These are phyloP conservation scores for Saitozyma podzolica DNA, from an alignment of 768 basidiomycete species.

Conservation along the genomic window DNA sequence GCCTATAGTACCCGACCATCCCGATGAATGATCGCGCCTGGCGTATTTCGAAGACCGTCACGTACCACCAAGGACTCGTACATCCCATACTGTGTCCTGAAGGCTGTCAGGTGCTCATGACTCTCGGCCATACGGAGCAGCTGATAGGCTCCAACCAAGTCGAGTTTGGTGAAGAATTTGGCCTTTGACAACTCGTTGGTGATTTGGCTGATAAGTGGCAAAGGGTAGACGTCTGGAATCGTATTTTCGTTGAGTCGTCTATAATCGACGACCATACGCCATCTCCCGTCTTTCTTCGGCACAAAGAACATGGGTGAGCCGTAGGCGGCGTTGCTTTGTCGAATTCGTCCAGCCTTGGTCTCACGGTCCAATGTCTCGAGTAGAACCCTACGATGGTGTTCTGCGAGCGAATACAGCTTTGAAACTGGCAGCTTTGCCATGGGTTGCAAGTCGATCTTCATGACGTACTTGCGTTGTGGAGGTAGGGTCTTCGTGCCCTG, in stretches of 20 bases:
- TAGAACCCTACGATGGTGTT: constrained; percentile 5
- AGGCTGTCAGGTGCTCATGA: constrained; percentile 57
- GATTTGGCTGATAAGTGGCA: constrained; percentile 28
- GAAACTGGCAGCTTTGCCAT: constrained; percentile 1
- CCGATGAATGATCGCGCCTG: constrained; percentile 31
- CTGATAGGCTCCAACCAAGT: no score
- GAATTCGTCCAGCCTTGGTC: constrained; percentile 7
- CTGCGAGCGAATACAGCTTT: constrained; percentile 5
- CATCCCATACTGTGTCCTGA: no score
- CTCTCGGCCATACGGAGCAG: no score
- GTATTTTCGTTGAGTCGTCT: constrained; percentile 8
- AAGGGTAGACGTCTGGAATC: constrained; percentile 21
- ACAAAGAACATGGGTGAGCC: constrained; percentile 20
- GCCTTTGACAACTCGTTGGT: constrained; percentile 17
- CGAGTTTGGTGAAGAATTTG: constrained; percentile 35
- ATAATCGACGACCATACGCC: constrained; percentile 15
- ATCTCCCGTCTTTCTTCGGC: not conserved
- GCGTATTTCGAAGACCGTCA: constrained; percentile 39
- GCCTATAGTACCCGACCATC: constrained; percentile 32
- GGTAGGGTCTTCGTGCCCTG: constrained; percentile 10
- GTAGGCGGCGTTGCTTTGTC: constrained; percentile 5
- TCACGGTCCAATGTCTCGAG: constrained; percentile 1
- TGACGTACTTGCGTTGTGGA: constrained; percentile 10
- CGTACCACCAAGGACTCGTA: constrained; percentile 27
- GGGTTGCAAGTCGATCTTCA: constrained; percentile 7